A percentile compares a stretch with the other conserved stretches of the same genome.
These are phyloP conservation scores for Conticribra guillardii DNA, from an alignment of 108 stramenopile species.

Conservation along the genomic window DNA sequence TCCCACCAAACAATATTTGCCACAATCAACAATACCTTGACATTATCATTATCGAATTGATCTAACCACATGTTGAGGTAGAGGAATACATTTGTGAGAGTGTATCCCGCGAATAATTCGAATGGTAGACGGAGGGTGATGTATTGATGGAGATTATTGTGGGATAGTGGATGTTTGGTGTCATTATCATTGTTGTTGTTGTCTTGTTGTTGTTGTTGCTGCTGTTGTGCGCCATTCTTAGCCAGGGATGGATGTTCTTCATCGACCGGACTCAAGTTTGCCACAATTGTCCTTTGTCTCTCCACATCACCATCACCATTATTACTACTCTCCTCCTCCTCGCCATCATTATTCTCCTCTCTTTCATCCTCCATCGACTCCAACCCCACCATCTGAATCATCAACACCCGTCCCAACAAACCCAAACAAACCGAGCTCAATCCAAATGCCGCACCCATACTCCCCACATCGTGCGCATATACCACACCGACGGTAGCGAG, in stretches of 20 bases:
- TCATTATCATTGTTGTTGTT: too few relatives aligned
- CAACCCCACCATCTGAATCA: background rate
- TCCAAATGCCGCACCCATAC: background rate
- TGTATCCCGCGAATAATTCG: slow-evolving; percentile 24
- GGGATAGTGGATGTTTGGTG: background rate
- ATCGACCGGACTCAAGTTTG: too few relatives aligned
- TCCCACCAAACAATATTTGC: slow-evolving; percentile 1
- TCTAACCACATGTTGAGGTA: slow-evolving; percentile 25
- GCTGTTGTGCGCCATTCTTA: too few relatives aligned
- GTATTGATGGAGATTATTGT: background rate
- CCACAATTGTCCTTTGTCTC: too few relatives aligned
- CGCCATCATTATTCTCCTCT: background rate
- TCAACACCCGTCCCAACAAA: background rate
- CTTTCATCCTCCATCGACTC: background rate
- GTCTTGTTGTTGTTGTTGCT: background rate
- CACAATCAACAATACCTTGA: slow-evolving; percentile 11
- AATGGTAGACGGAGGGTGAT: slow-evolving; percentile 26
- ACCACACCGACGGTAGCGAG: background rate
- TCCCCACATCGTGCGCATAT: background rate
- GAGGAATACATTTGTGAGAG: background rate
- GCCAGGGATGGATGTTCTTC: too few relatives aligned
- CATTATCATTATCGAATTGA: slow-evolving; percentile 1
- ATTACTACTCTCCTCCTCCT: too few relatives aligned
- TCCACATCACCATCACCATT: too few relatives aligned
- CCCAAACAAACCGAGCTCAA: background rate